These are phyloP conservation scores for Hygrocybe punicea DNA, from an alignment of 768 basidiomycete genomes.

Conservation along the genomic window DNA sequence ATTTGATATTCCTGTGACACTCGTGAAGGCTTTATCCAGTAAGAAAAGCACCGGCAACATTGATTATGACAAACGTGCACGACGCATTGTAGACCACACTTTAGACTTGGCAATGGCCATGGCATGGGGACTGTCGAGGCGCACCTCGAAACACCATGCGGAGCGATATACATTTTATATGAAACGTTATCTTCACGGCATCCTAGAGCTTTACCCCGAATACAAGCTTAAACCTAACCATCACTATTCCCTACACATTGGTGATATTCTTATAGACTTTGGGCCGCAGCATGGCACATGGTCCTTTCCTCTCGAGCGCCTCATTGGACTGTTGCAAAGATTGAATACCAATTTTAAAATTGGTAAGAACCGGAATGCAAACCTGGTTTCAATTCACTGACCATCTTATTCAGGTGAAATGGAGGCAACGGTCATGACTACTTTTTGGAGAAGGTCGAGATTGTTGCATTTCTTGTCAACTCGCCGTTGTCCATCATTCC, in stretches of 20 bases:
- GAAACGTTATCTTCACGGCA: constrained; percentile 14
- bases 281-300: constrained; percentile 30
- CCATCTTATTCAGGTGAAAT: neutral
- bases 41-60: neutral
- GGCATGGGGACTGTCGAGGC: constrained; percentile 13
- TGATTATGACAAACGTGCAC: neutral
- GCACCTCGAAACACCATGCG: constrained; percentile 15
- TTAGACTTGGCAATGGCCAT: constrained; percentile 24
- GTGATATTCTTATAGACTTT: constrained; percentile 21
- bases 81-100: constrained; percentile 15
- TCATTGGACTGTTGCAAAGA: constrained; percentile 23
- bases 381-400: neutral
- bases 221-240: constrained; percentile 23
- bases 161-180: constrained; percentile 9
- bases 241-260: constrained; percentile 29
- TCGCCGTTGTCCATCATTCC: neutral
- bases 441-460: neutral
- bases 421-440: neutral
- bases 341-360: constrained; percentile 18
- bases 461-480: neutral
- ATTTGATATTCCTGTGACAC: constrained; percentile 20
- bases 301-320: constrained; percentile 26
- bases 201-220: constrained; percentile 16
- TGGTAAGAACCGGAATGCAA: constrained; percentile 1
- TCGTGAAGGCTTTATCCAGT: constrained; percentile 18